Evolutionary conservation across 2,329 filamentous ascomycete genomes (phyloP), one percentile per base, ranked within the genome.

Genomic region (Stagonosporopsis cucurbitacearum): DNA sequence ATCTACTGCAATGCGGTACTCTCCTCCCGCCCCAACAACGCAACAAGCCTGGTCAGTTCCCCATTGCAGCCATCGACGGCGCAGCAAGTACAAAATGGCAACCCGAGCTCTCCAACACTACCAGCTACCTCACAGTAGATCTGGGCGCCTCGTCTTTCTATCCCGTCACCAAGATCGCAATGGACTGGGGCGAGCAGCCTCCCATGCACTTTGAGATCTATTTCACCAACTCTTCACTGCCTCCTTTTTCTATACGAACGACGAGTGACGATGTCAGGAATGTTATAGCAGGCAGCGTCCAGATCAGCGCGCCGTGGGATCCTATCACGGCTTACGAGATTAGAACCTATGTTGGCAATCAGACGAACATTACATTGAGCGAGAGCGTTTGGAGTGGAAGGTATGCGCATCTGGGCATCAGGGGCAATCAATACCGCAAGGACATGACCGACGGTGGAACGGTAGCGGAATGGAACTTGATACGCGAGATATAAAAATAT

Each of bases 81-180:
- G 86, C 86, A 2, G 78, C 83, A 5, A 83, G 83, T 17, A 90
- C 88, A 0, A 84, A 84, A 61, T 91, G 88, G 88, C 86, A 89
- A 65, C 87, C 88, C 0, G 67, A 75, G 2, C 68, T 66, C 8
- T 78, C 81, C 1, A 83, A 84, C 45, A 74, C 72, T 0, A 77
- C 81, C 4, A 79, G 82, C 25, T 82, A 82, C 4, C 66, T 90
- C 13, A 85, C 84, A 1, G 80, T 91, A 39, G 78, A 84, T 22
- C 76, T 86, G 2, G 60, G 72, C 0, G 45, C 61, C 15, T 45
- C 54, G 39, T 23, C 76, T 2, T 76, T 74, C 51, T 68, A 77
- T 20, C 80, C 76, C 0, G 74, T 85, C 42, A 73, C 72, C 0
- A 79, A 78, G 1, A 78, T 89, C 53, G 75, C 76, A 42, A 87